Conservation (phyloP, 306 rosid genomes). For the Rosa chinensis region DNA sequence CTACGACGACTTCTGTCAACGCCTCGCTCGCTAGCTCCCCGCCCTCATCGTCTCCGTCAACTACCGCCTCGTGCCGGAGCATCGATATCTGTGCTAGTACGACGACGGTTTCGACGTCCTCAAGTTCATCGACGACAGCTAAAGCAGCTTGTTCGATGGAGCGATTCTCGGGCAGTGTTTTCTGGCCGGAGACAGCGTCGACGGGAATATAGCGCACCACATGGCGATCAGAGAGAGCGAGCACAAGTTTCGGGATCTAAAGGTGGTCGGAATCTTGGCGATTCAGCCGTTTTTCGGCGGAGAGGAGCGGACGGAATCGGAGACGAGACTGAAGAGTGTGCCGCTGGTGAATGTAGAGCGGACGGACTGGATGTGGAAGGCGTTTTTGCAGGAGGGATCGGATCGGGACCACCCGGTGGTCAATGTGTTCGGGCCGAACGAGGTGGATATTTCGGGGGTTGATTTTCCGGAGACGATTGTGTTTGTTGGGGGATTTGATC, state of each 20-base stretch:
- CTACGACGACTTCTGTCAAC: no score
- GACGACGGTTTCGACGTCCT: constrained; percentile 17
- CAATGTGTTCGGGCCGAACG: constrained; percentile 31
- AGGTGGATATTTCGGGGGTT: constrained; percentile 16
- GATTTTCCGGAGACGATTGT: constrained; percentile 30
- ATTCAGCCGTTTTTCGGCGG: constrained; percentile 41
- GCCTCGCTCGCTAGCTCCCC: no score
- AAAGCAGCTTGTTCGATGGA: not conserved
- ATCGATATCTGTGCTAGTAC: no score
- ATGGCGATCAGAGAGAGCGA: constrained; percentile 17
- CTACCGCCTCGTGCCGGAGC: not conserved
- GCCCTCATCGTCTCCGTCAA: no score
- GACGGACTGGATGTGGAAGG: constrained; percentile 35
- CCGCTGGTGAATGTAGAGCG: not conserved
- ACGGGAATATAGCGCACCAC: constrained; percentile 42
- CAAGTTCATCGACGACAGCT: not conserved
- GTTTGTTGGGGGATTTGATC: constrained; percentile 28
- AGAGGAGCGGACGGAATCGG: constrained; percentile 37
- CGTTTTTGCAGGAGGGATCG: constrained; percentile 27
- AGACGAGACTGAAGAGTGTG: not conserved
- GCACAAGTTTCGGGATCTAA: constrained; percentile 6
- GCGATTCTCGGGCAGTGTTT: constrained; percentile 24
- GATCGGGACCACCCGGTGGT: constrained; percentile 25
- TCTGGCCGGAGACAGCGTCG: constrained; percentile 36
- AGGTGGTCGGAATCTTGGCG: constrained; percentile 13